A percentile compares a stretch with the other conserved stretches of the same genome.
Conservation (phyloP, 2,329 filamentous ascomycete genomes). For the Colletotrichum costaricense region DNA sequence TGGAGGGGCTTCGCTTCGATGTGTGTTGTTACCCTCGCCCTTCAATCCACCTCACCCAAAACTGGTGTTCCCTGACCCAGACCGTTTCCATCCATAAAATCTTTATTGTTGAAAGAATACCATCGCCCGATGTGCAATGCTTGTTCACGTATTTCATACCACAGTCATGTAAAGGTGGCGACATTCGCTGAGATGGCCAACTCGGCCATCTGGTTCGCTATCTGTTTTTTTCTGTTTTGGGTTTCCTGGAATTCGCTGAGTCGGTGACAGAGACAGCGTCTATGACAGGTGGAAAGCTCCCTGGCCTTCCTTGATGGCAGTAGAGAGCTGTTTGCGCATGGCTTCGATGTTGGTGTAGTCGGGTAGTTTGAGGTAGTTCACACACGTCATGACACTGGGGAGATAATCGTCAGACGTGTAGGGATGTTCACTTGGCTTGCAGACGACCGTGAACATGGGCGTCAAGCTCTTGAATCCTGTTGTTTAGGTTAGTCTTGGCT, state of each 20-base stretch:
- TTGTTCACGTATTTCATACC: conserved; percentile 8
- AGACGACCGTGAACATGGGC: conserved; percentile 98
- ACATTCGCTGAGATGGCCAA: neutral
- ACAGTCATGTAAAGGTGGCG: neutral
- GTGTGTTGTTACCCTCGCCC: conserved; percentile 13
- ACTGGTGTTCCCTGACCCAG: conserved; percentile 10
- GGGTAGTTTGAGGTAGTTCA: conserved; percentile 98
- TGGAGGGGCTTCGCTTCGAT: conserved; percentile 5
- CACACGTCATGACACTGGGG: conserved; percentile 99
- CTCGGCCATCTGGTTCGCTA: neutral
- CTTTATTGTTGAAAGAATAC: conserved; percentile 19
- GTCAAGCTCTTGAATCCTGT: conserved; percentile 95
- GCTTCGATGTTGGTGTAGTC: conserved; percentile 87
- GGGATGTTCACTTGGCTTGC: conserved; percentile 96
- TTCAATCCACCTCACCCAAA: conserved; percentile 23
- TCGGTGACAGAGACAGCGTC: neutral
- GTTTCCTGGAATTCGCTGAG: neutral
- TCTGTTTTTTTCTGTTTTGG: neutral
- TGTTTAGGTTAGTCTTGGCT: conserved; percentile 15
- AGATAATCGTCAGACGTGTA: conserved; percentile 96
- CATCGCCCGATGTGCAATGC: conserved; percentile 9
- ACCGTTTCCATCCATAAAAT: conserved; percentile 29
- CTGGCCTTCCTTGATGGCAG: conserved; percentile 94
- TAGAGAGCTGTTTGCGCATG: conserved; percentile 81
- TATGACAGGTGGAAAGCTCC: conserved; percentile 97